Conservation (phyloP, 495 filamentous ascomycete species). For the Hypoxylon intermedium region DNA sequence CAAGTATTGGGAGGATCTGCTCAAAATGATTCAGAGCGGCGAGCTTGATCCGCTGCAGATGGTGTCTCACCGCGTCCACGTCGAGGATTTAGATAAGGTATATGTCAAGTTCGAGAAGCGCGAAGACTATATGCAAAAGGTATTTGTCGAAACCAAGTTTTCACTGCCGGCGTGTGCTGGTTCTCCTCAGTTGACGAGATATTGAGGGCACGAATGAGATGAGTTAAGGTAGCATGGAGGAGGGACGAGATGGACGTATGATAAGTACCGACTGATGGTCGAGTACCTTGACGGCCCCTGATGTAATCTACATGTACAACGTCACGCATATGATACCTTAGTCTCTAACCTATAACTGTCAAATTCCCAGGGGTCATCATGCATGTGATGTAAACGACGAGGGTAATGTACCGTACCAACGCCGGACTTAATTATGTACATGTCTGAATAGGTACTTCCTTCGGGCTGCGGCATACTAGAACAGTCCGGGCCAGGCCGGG, state of each 20-base stretch:
- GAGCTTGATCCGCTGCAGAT: conserved; percentile 81
- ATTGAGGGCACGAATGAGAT: conserved; percentile 19
- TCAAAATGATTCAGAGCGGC: conserved; percentile 71
- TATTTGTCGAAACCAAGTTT: conserved; percentile 72
- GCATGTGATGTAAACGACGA: no score
- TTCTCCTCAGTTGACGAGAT: conserved; percentile 60
- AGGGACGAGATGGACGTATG: not conserved
- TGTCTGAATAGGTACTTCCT: no score
- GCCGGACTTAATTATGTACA: no score
- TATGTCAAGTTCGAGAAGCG: conserved; percentile 75
- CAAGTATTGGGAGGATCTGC: conserved; percentile 78
- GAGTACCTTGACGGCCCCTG: conserved; percentile 24
- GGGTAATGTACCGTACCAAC: no score
- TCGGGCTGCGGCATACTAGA: no score
- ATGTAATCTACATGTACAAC: conserved; percentile 13
- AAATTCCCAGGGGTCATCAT: not conserved
- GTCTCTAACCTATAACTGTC: not conserved
- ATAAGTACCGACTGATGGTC: not conserved
- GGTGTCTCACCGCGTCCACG: conserved; percentile 75
- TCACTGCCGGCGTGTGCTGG: conserved; percentile 63
- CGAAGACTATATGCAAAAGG: conserved; percentile 73
- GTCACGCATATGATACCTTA: not conserved
- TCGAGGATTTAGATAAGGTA: conserved; percentile 76
- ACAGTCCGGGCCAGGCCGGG: no score
- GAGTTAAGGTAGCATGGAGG: not conserved